Base-by-base conservation (phyloP, 768 basidiomycete genomes). In the Daedaleopsis sinensis region DNA sequence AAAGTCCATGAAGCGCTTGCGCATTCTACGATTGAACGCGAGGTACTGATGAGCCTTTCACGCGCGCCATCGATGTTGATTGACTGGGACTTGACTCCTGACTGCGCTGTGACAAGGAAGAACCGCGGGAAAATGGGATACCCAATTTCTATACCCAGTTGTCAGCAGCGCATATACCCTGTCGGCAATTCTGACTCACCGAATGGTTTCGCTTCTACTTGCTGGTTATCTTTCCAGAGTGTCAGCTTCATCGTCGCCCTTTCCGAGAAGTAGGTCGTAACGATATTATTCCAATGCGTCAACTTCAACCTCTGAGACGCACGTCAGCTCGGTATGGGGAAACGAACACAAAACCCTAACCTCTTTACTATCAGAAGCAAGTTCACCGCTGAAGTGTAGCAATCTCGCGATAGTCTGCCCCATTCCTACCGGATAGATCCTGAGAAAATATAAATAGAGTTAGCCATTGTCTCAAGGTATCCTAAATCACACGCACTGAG, bases 211-310 rank as follows among this genome's bases (percentile, higher is more conserved):
- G 91, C 91, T 69, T 93, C 93, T 24, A 80, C 82, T 66, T 80
- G 82, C 69, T 86, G 84, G 67, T 90, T 92, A 72, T 93, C 91
- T 70, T 91, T 91, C 92, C 92, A 93, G n/a, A 94, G 75, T 3
- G 90, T 93, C 66, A 94, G 80, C 71, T 86, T 90, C 84, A 93
- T 85, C 49, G 83, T 73, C 21, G 90, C 88, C 60, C 84, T 84
- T 2, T 85, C 81, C 10, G 84, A 84, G 68, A 93, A 94, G 65
- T 87, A 93, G 32, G 88, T 84, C 52, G 79, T 79, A 61, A 92
- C 82, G 39, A 91, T 67, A 3, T 77, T 76, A 12, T 78, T 77
- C 93, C 92, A 94, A 77, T 82, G 89, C 15, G 82, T 78, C 49
- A 90, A 75, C 66, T 84, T 80, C 52, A 85, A 71, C 81, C 90